These are phyloP conservation scores for Magnaporthiopsis poae DNA, from an alignment of 2,329 filamentous ascomycete species.

Conservation along the genomic window DNA sequence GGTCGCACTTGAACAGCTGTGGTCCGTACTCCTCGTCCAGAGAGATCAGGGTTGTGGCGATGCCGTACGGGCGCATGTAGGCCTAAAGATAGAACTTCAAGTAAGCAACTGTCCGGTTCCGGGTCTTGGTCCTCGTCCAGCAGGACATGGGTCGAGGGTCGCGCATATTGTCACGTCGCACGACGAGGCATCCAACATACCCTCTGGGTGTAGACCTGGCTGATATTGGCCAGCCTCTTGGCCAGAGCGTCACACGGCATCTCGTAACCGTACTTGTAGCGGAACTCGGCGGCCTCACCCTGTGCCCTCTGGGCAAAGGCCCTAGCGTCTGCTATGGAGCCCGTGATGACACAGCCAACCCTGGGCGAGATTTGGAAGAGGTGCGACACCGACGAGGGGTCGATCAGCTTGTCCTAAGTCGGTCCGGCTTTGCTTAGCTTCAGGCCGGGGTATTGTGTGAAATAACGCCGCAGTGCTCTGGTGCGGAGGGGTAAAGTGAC, in stretches of 20 bases:
- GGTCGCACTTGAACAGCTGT: slow-evolving; percentile 96
- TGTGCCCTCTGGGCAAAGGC: slow-evolving; percentile 87
- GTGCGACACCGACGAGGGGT: slow-evolving; percentile 91
- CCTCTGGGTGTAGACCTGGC: slow-evolving; percentile 95
- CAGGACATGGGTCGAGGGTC: not conserved
- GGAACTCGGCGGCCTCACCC: slow-evolving; percentile 92
- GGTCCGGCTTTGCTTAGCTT: slow-evolving; percentile 22
- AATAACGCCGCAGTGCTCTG: slow-evolving; percentile 8
- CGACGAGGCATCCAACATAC: slow-evolving; percentile 39
- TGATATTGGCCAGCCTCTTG: slow-evolving; percentile 97
- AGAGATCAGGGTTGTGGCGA: slow-evolving; percentile 89
- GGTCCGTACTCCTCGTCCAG: slow-evolving; percentile 86
- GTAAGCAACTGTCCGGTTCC: not conserved
- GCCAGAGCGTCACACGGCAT: slow-evolving; percentile 97
- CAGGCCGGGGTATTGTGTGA: slow-evolving; percentile 14
- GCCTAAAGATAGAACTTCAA: slow-evolving; percentile 43
- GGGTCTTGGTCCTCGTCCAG: not conserved
- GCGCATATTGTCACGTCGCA: not conserved
- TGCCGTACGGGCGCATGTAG: slow-evolving; percentile 95
- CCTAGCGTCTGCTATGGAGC: slow-evolving; percentile 92
- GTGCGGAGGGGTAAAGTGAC: slow-evolving; percentile 26
- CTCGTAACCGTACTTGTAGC: slow-evolving; percentile 98
- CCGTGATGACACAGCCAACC: slow-evolving; percentile 96
- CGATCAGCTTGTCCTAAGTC: slow-evolving; percentile 90
- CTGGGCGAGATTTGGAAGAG: slow-evolving; percentile 94